Conservation (phyloP, 805 yeast genomes). For the Candida railenensis region DNA sequence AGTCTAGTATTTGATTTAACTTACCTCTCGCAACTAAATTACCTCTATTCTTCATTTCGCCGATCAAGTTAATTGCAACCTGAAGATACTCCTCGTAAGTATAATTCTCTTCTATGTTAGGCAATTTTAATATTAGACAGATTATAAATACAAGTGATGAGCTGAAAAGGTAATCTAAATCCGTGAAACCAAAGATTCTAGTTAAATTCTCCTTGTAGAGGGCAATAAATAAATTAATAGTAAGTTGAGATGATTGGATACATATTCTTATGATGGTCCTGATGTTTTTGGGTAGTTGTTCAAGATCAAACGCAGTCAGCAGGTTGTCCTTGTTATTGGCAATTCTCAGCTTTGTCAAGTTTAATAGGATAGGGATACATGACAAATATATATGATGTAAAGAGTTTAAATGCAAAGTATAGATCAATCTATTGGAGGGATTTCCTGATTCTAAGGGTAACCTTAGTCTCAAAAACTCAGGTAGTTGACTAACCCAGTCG, state of each 20-base stretch:
- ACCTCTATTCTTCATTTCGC: constrained; percentile 19
- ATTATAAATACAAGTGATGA: constrained; percentile 20
- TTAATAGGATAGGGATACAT: constrained; percentile 23
- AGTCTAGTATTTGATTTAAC: constrained; percentile 12
- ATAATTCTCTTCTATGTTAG: constrained; percentile 7
- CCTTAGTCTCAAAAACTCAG: constrained; percentile 16
- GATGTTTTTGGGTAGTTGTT: constrained; percentile 19
- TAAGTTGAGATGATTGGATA: constrained; percentile 20
- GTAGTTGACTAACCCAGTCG: constrained; percentile 22
- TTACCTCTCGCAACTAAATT: constrained; percentile 22
- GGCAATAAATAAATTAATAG: constrained; percentile 23
- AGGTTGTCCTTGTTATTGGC: constrained; percentile 3
- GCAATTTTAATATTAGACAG: constrained; percentile 15
- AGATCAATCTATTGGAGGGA: constrained; percentile 17
- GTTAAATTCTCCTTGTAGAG: constrained; percentile 16
- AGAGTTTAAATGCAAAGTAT: constrained; percentile 27
- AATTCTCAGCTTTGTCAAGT: constrained; percentile 16
- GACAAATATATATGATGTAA: constrained; percentile 26
- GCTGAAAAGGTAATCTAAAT: constrained; percentile 24
- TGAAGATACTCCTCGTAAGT: constrained; percentile 17
- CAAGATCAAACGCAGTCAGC: constrained; percentile 5
- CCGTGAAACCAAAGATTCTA: constrained; percentile 26
- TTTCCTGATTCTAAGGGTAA: constrained; percentile 10
- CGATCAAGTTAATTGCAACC: constrained; percentile 16
- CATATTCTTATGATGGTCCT: constrained; percentile 14